These are phyloP conservation scores for Colletotrichum sp. DNA, from an alignment of 2,329 filamentous ascomycete genomes.

Conservation along the genomic window DNA sequence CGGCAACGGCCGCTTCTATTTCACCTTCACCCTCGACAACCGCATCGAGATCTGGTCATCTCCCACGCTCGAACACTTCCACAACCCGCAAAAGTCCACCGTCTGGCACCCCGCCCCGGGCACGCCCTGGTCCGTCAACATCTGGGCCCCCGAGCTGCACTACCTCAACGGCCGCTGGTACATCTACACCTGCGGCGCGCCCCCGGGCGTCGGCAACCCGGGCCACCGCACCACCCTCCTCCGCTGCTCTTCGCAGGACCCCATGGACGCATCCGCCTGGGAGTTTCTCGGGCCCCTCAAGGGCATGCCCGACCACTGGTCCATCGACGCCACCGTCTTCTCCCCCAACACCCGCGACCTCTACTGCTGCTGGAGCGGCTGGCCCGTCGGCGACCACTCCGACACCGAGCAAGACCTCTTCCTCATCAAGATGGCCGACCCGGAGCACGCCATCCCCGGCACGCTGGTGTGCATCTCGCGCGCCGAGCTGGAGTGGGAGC, in stretches of 20 bases:
- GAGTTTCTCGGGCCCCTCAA: constrained; percentile 55
- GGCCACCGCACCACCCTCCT: constrained; percentile 43
- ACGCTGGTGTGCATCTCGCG: constrained; percentile 52
- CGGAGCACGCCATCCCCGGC: constrained; percentile 46
- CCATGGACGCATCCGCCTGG: constrained; percentile 51
- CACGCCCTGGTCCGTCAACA: constrained; percentile 23
- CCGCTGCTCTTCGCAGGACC: constrained; percentile 45
- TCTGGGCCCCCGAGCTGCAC: constrained; percentile 28
- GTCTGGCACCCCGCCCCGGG: constrained; percentile 27
- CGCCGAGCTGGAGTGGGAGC: constrained; percentile 57
- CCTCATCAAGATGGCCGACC: constrained; percentile 37
- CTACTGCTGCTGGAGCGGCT: constrained; percentile 58
- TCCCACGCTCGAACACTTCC: constrained; percentile 32
- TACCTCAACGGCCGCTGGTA: constrained; percentile 25
- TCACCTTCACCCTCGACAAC: constrained; percentile 36
- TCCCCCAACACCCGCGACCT: constrained; percentile 49
- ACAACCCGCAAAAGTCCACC: constrained; percentile 25
- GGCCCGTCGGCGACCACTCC: constrained; percentile 37
- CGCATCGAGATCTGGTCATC: constrained; percentile 39
- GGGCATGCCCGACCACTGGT: constrained; percentile 52
- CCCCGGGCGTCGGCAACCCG: constrained; percentile 48
- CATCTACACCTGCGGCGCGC: constrained; percentile 45
- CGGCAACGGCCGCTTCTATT: constrained; percentile 29
- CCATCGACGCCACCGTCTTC: constrained; percentile 60
- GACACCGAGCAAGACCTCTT: constrained; percentile 16